Base-by-base conservation (phyloP, 2,329 filamentous ascomycete genomes). In the Talaromyces albobiverticillius region DNA sequence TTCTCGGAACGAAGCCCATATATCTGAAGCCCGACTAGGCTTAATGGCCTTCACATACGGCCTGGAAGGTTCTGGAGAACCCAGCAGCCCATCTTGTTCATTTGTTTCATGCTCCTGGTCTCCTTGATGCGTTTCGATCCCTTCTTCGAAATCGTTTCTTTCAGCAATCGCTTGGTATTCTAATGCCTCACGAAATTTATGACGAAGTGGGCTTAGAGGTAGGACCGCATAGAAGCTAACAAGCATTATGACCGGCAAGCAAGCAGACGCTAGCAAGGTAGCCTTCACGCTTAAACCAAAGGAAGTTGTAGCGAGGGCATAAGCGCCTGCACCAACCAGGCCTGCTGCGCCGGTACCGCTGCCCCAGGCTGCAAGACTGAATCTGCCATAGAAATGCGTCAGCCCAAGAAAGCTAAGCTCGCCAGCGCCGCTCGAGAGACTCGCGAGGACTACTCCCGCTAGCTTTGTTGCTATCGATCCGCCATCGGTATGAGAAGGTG, bases 341-440 rank as follows among this genome's bases (percentile, higher is more conserved):
- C 93, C 93, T 1, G 93, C 93, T 0, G 88, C 93, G 1, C 93
- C 93, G 0, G 93, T 96, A 0, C 93, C 93, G 59, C 88, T 93
- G 0, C 90, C 89, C 94, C 94, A 99, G 32, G 90, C 87, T 0
- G 92, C 92, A 16, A 97, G 79, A 62, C 90, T 90, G 71, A 89
- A 87, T 8, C 84, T 86, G 0, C 93, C 94, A 65, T 97, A 97
- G 75, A 88, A 96, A 69, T 97, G 93, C 13, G 93, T 95, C 64
- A 99, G 74, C 1, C 90, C 88, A 5, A 99, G 76, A 67, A 97
- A 96, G 71, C 88, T 95, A 56, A 96, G 77, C 75, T 97, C 94
- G 29, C 94, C 94, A 16, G 82, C 89, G 14, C 94, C 94, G 58
- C 87, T 90, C 62, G 89, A 89, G 48, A 97, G 72, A 63, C 90